Percentiles rank a stretch among this genome's conserved stretches.
phyloP scores from a whole-genome alignment of 768 basidiomycete genomes.

The Paxillus rubicundulus region DNA sequence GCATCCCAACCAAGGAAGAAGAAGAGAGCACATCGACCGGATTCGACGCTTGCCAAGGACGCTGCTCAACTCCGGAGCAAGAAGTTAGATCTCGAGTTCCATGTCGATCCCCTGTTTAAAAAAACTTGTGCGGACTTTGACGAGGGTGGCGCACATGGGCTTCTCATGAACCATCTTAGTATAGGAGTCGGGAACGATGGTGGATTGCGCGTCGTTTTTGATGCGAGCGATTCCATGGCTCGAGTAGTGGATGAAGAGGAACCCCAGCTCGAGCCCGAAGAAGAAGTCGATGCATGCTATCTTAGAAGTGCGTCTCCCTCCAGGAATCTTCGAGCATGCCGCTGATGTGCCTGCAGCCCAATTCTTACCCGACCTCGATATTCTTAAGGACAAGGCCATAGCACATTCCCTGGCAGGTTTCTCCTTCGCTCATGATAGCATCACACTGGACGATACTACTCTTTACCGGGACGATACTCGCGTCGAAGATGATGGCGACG shows the following conservation, averaged over 20 bases:
- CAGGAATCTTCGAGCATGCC: background rate
- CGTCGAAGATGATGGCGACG: conserved; percentile 35
- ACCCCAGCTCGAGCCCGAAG: conserved; percentile 62
- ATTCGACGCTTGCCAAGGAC: conserved; percentile 88
- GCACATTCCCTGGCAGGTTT: conserved; percentile 80
- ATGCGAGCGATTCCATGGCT: conserved; percentile 88
- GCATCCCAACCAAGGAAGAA: conserved; percentile 53
- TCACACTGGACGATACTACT: conserved; percentile 58
- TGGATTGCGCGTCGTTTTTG: conserved; percentile 88
- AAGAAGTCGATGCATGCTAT: conserved; percentile 61
- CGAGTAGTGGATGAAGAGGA: conserved; percentile 72
- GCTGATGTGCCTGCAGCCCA: conserved; percentile 42
- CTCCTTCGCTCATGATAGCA: conserved; percentile 69
- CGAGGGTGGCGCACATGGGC: conserved; percentile 93
- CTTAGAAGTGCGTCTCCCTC: conserved; percentile 50
- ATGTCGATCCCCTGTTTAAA: conserved; percentile 93
- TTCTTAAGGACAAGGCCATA: conserved; percentile 68
- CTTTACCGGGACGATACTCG: conserved; percentile 56
- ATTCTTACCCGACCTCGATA: conserved; percentile 69
- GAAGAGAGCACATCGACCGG: conserved; percentile 67
- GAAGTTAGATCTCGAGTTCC: conserved; percentile 93
- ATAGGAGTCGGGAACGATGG: conserved; percentile 77
- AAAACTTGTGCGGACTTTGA: conserved; percentile 99
- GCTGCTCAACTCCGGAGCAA: conserved; percentile 79
- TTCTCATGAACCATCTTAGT: conserved; percentile 94